These are phyloP conservation scores for Cenchrus americanus DNA, from an alignment of 176 grass and related monocot species.

Conservation along the genomic window DNA sequence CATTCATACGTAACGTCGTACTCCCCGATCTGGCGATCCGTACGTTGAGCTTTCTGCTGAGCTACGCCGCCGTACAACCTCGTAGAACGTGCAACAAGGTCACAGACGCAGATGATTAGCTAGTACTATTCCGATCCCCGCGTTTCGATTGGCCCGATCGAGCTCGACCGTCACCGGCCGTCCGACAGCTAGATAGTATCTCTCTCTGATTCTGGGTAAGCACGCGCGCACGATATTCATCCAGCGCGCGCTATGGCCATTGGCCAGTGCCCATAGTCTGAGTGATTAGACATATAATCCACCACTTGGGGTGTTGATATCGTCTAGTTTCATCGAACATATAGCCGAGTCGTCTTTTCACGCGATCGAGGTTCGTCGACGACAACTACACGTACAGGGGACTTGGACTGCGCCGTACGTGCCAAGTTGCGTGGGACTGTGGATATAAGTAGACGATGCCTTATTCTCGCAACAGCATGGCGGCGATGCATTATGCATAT, in stretches of 20 bases:
- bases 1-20: too few relatives aligned
- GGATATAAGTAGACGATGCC: background rate
- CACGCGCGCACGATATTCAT: background rate
- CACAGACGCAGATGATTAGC: background rate
- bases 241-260: background rate
- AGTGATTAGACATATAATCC: background rate
- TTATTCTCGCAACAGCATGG: background rate
- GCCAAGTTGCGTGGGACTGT: background rate
- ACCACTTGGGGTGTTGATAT: background rate
- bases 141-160: background rate
- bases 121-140: background rate
- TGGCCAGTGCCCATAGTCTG: background rate
- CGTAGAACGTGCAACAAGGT: too few relatives aligned
- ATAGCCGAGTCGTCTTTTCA: background rate
- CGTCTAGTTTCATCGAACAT: slow-evolving; percentile 2
- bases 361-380: background rate
- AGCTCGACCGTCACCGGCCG: background rate
- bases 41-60: too few relatives aligned
- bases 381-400: background rate
- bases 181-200: background rate
- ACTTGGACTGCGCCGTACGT: background rate
- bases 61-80: too few relatives aligned
- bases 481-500: background rate
- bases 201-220: too few relatives aligned
- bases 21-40: too few relatives aligned